A percentile compares a stretch with the other conserved stretches of the same genome.
These are phyloP conservation scores for Lichtheimia corymbifera DNA, from an alignment of 371 early-diverging fungal species.

Conservation along the genomic window DNA sequence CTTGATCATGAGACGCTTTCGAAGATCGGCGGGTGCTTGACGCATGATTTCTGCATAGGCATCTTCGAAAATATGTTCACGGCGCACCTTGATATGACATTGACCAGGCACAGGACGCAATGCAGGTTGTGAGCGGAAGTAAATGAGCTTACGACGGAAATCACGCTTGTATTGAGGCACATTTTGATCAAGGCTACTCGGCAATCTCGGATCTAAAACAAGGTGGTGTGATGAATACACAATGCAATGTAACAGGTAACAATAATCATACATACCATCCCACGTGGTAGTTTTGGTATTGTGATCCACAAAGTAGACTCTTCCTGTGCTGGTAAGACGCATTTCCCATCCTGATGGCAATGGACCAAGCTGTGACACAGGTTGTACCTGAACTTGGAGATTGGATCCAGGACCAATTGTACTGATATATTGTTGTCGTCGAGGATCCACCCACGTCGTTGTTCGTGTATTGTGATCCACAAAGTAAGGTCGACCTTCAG, in stretches of 20 bases:
- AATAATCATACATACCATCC: slow-evolving; percentile 68
- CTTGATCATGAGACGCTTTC: slow-evolving; percentile 94
- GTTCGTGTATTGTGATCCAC: slow-evolving; percentile 96
- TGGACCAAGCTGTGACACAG: slow-evolving; percentile 79
- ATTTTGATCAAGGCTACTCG: slow-evolving; percentile 87
- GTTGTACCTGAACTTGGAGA: slow-evolving; percentile 68
- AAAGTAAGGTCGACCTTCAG: slow-evolving; percentile 92
- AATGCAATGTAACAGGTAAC: not conserved
- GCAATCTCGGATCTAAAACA: slow-evolving; percentile 79
- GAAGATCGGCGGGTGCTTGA: slow-evolving; percentile 79
- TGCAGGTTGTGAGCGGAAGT: slow-evolving; percentile 91
- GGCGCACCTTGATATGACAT: slow-evolving; percentile 85
- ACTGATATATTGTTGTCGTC: slow-evolving; percentile 63
- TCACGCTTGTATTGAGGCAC: slow-evolving; percentile 98
- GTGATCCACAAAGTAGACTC: slow-evolving; percentile 93
- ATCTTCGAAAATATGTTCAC: slow-evolving; percentile 90
- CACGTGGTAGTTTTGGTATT: slow-evolving; percentile 92
- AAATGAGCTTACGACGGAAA: slow-evolving; percentile 92
- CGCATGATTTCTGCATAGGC: slow-evolving; percentile 91
- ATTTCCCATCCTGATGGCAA: slow-evolving; percentile 97
- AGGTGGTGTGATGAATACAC: not conserved
- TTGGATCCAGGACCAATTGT: slow-evolving; percentile 53
- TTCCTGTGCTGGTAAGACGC: slow-evolving; percentile 86
- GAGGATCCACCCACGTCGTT: slow-evolving; percentile 94
- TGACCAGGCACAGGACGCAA: slow-evolving; percentile 88